Base-by-base conservation (phyloP, 257 asterid genomes). In the Solanum chmielewskii region DNA sequence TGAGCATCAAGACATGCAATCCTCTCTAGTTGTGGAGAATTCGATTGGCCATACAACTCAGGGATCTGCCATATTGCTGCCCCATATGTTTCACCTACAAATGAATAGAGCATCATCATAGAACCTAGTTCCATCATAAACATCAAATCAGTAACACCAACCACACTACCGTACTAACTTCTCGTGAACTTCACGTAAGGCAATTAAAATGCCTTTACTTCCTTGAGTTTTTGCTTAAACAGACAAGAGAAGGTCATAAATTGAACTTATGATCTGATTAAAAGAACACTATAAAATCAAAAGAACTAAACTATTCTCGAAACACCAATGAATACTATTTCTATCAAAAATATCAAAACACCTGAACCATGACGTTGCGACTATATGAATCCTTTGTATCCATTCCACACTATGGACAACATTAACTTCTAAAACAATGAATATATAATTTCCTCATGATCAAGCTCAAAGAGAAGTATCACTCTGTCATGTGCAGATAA, bases 1-100 rank as follows among this genome's bases (percentile, higher is more conserved):
- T 96, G 99, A 21, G 92, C 98, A 90, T 97, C 97, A 56, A 97
- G 96, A 88, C 97, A 91, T 85, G 98, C 99, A 47, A 97, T 89
- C 86, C 86, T 91, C 89, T 97, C 98, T 92, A 97, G 87, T 78
- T 97, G 98, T 73, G 99, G 99, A 86, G 99, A 97, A 90, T 94
- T 97, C 74, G 92, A 90, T 89, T 97, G 98, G 87, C 99, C 99
- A 90, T 97, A 97, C 87, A 97, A 89, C 95, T 97, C 99, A 0
- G 98, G 98, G 66, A 97, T 96, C 90, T 94, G 99, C 99, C 99
- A 97, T 70, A 97, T 93, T 29, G 98, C 97, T 86, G 99, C 99
- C 87, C 95, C 99, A 85, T 94, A 93, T 42, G 95, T 89, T 89
- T 95, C 99, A 66, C 99, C 99, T 94, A 87, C 56, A 86, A 25